Base-by-base conservation (phyloP, 495 filamentous ascomycete species). In the Haplographium delicatum region DNA sequence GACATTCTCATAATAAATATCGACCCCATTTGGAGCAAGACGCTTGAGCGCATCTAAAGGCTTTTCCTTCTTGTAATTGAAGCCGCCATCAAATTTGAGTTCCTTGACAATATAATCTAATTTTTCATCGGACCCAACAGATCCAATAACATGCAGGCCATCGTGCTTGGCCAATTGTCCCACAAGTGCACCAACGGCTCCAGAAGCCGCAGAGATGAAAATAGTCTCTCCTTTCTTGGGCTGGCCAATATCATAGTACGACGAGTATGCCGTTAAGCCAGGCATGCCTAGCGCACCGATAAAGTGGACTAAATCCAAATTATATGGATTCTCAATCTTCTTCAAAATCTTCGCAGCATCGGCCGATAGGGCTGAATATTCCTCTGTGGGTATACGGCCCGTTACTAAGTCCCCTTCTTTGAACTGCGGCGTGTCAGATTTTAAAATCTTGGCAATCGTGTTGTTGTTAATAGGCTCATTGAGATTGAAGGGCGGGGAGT, bases 1-100 rank as follows among this genome's bases (percentile, higher is more conserved):
- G 16, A 97, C 91, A 54, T 95, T 96, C 66, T 97, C 91, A 58
- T 84, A 97, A 71, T 96, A 96, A 64, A 97, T 95, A 62, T 96
- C 89, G 40, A 96, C 76, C 9, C 91, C 91, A 24, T 91, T 61
- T 0, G 89, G 91, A 5, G 85, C 86, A 35, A 95, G 69, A 54
- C 88, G 75, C 54, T 72, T 66, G 42, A 96, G 70, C 1, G 89
- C 91, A 39, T 86, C 83, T 1, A 59, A 31, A 76, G 86, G 61
- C 78, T 83, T 52, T 70, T 78, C 74, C 55, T 69, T 75, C 62
- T 73, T 70, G 68, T 88, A 88, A 65, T 88, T 87, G 69, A 87
- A 88, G 5, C 79, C 83, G 27, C 69, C 81, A 43, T 86, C 82
- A 56, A 87, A 88, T 19, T 76, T 75, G 15, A 88, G 72, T 34